These are phyloP conservation scores for Talinum fruticosum DNA, from an alignment of 148 eudicot species.

Conservation along the genomic window DNA sequence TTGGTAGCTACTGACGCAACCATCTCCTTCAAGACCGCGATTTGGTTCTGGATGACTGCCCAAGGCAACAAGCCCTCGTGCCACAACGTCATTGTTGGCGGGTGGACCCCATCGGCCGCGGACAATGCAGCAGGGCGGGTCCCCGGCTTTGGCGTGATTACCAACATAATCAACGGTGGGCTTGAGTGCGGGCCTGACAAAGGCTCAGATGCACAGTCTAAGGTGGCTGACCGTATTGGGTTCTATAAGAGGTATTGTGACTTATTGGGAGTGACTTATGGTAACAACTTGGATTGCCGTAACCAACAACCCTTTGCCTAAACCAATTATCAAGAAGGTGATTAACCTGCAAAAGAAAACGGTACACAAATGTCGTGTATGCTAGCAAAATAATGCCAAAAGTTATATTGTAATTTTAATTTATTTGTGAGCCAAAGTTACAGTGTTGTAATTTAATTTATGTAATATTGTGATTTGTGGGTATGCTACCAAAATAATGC, in stretches of 20 bases:
- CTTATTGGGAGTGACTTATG: conserved; percentile 25
- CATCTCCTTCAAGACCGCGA: conserved; percentile 48
- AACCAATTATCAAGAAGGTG: background rate
- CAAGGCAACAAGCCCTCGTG: conserved; percentile 44
- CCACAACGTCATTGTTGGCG: conserved; percentile 39
- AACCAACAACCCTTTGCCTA: conserved; percentile 20
- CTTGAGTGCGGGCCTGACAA: conserved; percentile 23
- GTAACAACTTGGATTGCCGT: conserved; percentile 25
- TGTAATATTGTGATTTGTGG: no score
- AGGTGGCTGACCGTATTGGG: conserved; percentile 31
- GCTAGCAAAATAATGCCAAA: no score
- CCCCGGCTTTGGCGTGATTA: conserved; percentile 36
- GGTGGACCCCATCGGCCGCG: conserved; percentile 38
- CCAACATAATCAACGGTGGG: conserved; percentile 49
- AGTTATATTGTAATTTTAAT: no score
- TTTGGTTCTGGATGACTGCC: conserved; percentile 61
- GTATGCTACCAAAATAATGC: no score
- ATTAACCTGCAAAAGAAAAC: no score
- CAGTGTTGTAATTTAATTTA: no score
- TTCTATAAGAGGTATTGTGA: conserved; percentile 37
- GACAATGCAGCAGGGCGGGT: conserved; percentile 35
- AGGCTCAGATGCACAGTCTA: conserved; percentile 14
- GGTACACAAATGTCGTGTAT: no score
- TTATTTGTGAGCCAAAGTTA: no score
- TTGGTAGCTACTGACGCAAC: conserved; percentile 39